Evolutionary conservation across 352 stramenopile genomes (phyloP), one percentile per base, ranked within the genome.

Genomic region (Pythium scleroteichum): DNA sequence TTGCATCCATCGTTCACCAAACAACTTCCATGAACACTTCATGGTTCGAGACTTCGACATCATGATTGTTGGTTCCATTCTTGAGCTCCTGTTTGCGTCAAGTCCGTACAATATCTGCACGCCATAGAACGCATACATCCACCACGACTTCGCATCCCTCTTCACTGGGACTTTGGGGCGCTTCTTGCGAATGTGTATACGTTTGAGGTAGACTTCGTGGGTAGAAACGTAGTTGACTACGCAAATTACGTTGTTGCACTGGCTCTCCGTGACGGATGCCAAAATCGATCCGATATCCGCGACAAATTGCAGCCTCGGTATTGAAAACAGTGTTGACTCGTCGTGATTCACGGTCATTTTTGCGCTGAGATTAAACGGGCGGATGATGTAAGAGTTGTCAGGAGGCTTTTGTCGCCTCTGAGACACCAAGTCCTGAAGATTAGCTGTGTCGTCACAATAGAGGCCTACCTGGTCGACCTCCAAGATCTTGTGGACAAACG

Each of bases 321-420:
- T 91, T 19, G 82, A 84, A 42, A 76, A 78, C 22, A 72, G 66
- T 17, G 85, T 90, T 3, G 69, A 62, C 12, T 85, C 75, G 39
- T 94, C 85, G 50, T 95, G 80, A 39, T 93, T 95, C 24, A 87
- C 71, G 0, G 82, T 92, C 66, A 92, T 77, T 45, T 93, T 94
- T 20, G 85, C 73, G 14, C 52, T 84, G 23, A 79, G 82, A 59
- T 85, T 89, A 45, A 94, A 91, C 19, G 84, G 84, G 47, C 87
- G 68, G 33, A 95, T 59, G 14, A 92, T 78, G 59, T 93, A 92
- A 16, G 73, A 72, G 7, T 71, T 63, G 41, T 47, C 6, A 35
- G 69, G 65, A 19, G 73, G 71, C 20, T 72, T 67, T 2, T 72
- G 60, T 0, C 64, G 75, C 0, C 71, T 64, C 29, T 29, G 41